Evolutionary conservation across 805 yeast genomes (phyloP).

Genomic region (Kazachstania africana): DNA sequence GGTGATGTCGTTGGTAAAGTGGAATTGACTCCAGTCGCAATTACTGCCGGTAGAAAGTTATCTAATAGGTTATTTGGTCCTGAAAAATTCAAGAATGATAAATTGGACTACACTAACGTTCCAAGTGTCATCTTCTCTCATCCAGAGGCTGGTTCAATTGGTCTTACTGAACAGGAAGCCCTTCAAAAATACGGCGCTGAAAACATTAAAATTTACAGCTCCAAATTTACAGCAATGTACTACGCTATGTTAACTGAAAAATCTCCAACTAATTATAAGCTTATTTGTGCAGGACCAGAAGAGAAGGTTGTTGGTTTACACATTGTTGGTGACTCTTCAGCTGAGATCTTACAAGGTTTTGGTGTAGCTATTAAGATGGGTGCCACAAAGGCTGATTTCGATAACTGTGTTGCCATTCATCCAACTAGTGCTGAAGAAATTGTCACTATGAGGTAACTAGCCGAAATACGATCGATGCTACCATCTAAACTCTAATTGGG

Average conservation of each 20-base stretch:
- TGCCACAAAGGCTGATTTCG: slow-evolving; percentile 93
- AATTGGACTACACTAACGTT: slow-evolving; percentile 74
- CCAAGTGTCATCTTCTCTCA: slow-evolving; percentile 97
- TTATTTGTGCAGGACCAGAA: slow-evolving; percentile 63
- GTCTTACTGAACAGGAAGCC: slow-evolving; percentile 74
- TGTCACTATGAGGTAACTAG: slow-evolving; percentile 52
- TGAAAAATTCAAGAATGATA: slow-evolving; percentile 51
- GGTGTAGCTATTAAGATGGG: slow-evolving; percentile 99
- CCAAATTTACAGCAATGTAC: slow-evolving; percentile 85
- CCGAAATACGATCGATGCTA: too few relatives aligned
- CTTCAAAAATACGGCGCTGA: slow-evolving; percentile 66
- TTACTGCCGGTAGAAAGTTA: slow-evolving; percentile 93
- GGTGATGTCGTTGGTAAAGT: slow-evolving; percentile 93
- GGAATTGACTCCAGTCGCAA: slow-evolving; percentile 96
- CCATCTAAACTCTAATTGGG: too few relatives aligned
- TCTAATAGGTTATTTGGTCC: slow-evolving; percentile 89
- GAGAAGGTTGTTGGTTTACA: slow-evolving; percentile 96
- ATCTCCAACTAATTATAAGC: slow-evolving; percentile 78
- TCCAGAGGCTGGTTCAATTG: slow-evolving; percentile 95
- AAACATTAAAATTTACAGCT: slow-evolving; percentile 67
- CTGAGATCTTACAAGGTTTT: slow-evolving; percentile 95
- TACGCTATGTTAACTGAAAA: slow-evolving; percentile 76
- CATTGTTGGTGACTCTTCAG: slow-evolving; percentile 78
- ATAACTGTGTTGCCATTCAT: slow-evolving; percentile 92
- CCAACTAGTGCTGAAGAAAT: slow-evolving; percentile 98